Evolutionary conservation across 2,329 filamentous ascomycete species (phyloP), one percentile per base, ranked within the genome.

Genomic region (Macrophomina phaseolina): DNA sequence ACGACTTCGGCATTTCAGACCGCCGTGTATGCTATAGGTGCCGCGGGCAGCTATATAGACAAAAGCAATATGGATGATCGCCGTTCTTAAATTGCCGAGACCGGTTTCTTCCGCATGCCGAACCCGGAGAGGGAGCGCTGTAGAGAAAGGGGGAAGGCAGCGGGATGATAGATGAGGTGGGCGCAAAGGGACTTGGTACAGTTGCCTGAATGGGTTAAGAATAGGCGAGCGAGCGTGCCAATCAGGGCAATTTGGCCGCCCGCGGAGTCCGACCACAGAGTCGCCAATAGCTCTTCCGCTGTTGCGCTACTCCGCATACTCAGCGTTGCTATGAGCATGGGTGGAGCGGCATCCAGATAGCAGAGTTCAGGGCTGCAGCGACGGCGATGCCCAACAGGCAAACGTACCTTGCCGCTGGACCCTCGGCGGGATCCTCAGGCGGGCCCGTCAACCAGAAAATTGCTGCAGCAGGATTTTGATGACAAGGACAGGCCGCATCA

Each of bases 121-220:
- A 28, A 23, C 11, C 28, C 12, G 52, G 32, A 38, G 34, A 38
- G 11, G 9, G 30, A 32, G 28, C 8, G n/a, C 30, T 23, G 32
- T 36, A 8, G n/a, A 28, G 45, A 49, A 62, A 62, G n/a, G 58
- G 58, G 58, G 58, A 61, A 11, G 30, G 40, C 28, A 23, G 30
- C 40, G 40, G 28, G 32, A 49, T 5, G 49, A 38, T 49, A 62
- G 58, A 62, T 38, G 58, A 62, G 58, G 9, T 38, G 45, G 9
- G 45, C 12, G 16, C 28, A 11, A 18, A 36, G n/a, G 18, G 12
- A 18, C 45, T 23, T 49, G 42, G n/a, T 18, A 36, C 16, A 42
- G 56, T 61, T 61, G 58, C 58, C 58, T 38, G 45, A 62, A 62
- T 7, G 45, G 58, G 58, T 28, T 62, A 48, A 38, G 42, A 28